Conservation (phyloP, 1,139 yeast species). For the Candida albicans region DNA sequence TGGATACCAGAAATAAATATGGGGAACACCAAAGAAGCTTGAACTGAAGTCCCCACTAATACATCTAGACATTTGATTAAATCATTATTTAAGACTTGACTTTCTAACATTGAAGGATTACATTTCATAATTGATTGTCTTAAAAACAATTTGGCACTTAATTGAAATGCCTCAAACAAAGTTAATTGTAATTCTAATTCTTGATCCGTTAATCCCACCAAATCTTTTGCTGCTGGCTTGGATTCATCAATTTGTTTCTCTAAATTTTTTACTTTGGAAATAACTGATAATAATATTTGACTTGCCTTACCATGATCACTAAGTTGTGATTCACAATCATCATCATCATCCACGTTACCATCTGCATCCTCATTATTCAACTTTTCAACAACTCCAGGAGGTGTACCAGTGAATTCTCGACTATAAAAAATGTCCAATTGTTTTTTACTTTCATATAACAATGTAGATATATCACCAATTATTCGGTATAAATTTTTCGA, state of each 20-base stretch:
- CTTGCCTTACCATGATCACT: slow-evolving; percentile 30
- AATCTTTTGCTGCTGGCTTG: slow-evolving; percentile 54
- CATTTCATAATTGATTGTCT: slow-evolving; percentile 61
- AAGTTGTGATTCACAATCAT: slow-evolving; percentile 20
- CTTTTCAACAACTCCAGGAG: slow-evolving; percentile 4
- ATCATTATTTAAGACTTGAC: slow-evolving; percentile 59
- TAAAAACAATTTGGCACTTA: slow-evolving; percentile 67
- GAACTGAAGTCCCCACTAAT: slow-evolving; percentile 65
- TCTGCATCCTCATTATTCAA: slow-evolving; percentile 14
- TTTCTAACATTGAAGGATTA: slow-evolving; percentile 64
- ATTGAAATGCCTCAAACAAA: slow-evolving; percentile 69
- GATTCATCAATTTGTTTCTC: slow-evolving; percentile 53
- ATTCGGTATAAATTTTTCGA: slow-evolving; percentile 65
- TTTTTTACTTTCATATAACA: slow-evolving; percentile 53
- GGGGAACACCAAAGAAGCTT: slow-evolving; percentile 73
- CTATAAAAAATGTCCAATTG: slow-evolving; percentile 20
- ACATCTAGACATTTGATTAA: slow-evolving; percentile 59
- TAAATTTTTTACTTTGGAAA: slow-evolving; percentile 41
- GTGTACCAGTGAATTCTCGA: slow-evolving; percentile 8
- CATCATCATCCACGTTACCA: slow-evolving; percentile 13
- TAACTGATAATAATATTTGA: slow-evolving; percentile 24
- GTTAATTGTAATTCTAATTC: slow-evolving; percentile 69
- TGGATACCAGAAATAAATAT: slow-evolving; percentile 75
- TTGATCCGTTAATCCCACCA: slow-evolving; percentile 46
- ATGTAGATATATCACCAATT: slow-evolving; percentile 67